Conservation (phyloP, 192 early-diverging fungal genomes). For the Coemansia aciculifera region DNA sequence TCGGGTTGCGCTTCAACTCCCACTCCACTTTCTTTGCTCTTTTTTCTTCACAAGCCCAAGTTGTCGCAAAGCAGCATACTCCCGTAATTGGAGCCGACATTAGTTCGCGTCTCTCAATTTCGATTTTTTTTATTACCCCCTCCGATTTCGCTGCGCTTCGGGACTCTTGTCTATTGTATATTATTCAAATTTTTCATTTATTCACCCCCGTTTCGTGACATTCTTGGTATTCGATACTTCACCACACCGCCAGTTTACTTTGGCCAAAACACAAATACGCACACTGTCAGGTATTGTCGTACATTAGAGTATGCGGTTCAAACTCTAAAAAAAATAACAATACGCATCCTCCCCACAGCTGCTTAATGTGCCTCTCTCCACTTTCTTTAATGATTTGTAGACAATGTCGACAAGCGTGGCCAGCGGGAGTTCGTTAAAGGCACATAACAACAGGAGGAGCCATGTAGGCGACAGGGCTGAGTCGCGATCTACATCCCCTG, state of each 20-base stretch:
- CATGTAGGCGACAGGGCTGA: constrained; percentile 22
- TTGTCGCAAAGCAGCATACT: not conserved
- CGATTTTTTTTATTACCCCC: not conserved
- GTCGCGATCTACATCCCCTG: constrained; percentile 30
- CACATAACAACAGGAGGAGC: constrained; percentile 19
- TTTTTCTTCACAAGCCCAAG: not conserved
- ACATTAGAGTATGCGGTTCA: not conserved
- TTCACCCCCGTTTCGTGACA: not conserved
- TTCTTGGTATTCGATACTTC: not conserved
- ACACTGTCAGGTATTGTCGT: not conserved
- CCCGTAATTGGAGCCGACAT: constrained; percentile 1
- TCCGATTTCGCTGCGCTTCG: not conserved
- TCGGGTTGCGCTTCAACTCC: not conserved
- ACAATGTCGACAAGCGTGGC: constrained; percentile 54
- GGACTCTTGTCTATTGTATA: constrained; percentile 12
- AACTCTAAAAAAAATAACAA: not conserved
- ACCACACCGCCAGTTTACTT: not conserved
- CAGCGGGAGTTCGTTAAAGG: constrained; percentile 30
- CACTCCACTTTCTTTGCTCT: not conserved
- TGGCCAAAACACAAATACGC: not conserved
- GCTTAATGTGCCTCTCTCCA: not conserved
- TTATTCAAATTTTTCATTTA: constrained; percentile 2
- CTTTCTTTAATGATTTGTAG: not conserved
- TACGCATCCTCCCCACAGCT: not conserved
- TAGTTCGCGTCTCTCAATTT: constrained; percentile 3